Base-by-base conservation (phyloP, 2,329 filamentous ascomycete species). In the Chlorencoelia australis region DNA sequence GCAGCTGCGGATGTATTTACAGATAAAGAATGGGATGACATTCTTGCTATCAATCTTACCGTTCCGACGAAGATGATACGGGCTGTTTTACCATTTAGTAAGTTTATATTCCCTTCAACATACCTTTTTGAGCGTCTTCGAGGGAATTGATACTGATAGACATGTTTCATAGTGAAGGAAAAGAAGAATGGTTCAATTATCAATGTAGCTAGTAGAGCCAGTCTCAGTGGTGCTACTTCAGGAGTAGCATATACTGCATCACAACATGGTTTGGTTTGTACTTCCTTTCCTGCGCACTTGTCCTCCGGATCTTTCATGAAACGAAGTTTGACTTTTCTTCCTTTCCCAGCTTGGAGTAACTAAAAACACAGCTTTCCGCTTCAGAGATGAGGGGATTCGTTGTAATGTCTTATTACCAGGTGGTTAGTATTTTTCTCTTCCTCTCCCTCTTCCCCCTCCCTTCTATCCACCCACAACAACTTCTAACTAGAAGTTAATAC, bases 321-420 rank as follows among this genome's bases (percentile, higher is more conserved):
- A 45, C 62, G 65, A 46, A 60, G 59, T 0, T 49, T 67, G 24
- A 58, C 63, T 39, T 4, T 18, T 15, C 1, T 5, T 14, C 21
- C 14, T 18, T 28, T 17, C 15, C 5, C 15, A 60, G 57, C 52
- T 65, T 8, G 64, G 64, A 6, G 61, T 63, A 7, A 68, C 64
- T 2, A 66, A 65, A 43, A 66, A 66, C 37, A 61, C 65, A 1
- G 64, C 65, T 11, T 68, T 61, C 58, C 52, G 62, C 5, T 67
- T 66, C 41, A 57, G 57, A 15, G 56, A 62, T 24, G 59, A 66
- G 19, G 58, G 59, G 6, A 65, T 69, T 32, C 54, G 64, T 6
- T 66, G 63, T 44, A 68, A 67, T 43, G 63, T 59, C 14, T 54
- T 68, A 4, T 55, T 65, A 4, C 64, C 65, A 2, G 61, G 60